Conservation (phyloP, 352 stramenopile species). For the Blastocystis sp. region DNA sequence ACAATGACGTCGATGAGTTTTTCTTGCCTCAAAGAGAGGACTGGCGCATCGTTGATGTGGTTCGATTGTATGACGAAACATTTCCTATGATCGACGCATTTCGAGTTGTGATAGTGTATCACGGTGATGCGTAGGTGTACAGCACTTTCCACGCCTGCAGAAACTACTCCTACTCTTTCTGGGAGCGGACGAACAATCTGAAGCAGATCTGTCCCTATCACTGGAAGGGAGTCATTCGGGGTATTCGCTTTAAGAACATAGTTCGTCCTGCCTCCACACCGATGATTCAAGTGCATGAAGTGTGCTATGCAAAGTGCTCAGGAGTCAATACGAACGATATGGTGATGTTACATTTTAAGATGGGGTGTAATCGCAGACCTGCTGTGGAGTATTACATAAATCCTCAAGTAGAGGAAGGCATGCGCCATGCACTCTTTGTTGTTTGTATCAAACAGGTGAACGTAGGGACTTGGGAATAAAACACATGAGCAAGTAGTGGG, state of each 20-base stretch:
- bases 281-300: conserved; percentile 17
- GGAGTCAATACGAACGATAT: not conserved
- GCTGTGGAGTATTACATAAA: not conserved
- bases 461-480: not conserved
- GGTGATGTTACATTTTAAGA: conserved; percentile 49
- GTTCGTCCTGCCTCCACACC: not conserved
- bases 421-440: not conserved
- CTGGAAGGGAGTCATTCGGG: not conserved
- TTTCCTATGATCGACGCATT: not conserved
- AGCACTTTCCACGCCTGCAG: conserved; percentile 27
- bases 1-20: conserved; percentile 36
- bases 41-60: conserved; percentile 7
- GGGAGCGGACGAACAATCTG: not conserved
- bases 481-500: conserved; percentile 12
- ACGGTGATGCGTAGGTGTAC: not conserved
- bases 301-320: not conserved
- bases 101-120: not conserved
- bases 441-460: conserved; percentile 19
- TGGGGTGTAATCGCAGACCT: not conserved
- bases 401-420: not conserved
- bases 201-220: not conserved
- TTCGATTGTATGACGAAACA: not conserved
- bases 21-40: not conserved
- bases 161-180: not conserved
- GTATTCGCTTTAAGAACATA: not conserved